Conservation (phyloP, 768 basidiomycete species). For the Goffeauzyma gilvescens region DNA sequence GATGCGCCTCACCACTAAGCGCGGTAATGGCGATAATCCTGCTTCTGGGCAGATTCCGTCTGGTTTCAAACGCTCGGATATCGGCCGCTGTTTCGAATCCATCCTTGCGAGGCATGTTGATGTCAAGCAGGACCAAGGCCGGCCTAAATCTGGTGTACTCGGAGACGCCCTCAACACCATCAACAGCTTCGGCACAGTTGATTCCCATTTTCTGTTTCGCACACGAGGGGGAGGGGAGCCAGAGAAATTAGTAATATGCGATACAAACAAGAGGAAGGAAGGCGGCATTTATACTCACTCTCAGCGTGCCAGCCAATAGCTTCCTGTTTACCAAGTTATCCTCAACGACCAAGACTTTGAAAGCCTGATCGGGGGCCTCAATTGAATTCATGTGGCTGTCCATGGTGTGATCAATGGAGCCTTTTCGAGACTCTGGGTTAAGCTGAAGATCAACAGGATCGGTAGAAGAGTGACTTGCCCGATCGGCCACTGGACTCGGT, state of each 20-base stretch:
- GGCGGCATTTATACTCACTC: too few relatives aligned
- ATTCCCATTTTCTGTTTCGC: slow-evolving; percentile 2
- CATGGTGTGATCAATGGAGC: background rate
- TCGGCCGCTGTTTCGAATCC: slow-evolving; percentile 25
- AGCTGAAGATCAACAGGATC: background rate
- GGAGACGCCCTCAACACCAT: slow-evolving; percentile 22
- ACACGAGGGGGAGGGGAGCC: background rate
- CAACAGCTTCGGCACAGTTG: slow-evolving; percentile 21
- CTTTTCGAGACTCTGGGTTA: background rate
- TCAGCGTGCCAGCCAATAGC: slow-evolving; percentile 1
- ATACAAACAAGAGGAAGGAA: too few relatives aligned
- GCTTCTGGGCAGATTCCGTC: slow-evolving; percentile 1
- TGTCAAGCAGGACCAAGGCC: slow-evolving; percentile 23
- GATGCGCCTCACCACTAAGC: slow-evolving; percentile 16
- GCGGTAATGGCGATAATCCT: slow-evolving; percentile 28
- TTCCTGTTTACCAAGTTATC: slow-evolving; percentile 20
- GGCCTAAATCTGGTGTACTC: slow-evolving; percentile 18
- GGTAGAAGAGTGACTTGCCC: background rate
- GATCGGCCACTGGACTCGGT: background rate
- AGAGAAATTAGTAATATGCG: too few relatives aligned
- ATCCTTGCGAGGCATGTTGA: slow-evolving; percentile 30
- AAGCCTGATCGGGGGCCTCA: background rate
- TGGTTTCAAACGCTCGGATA: slow-evolving; percentile 20
- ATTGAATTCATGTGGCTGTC: background rate
- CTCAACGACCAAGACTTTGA: slow-evolving; percentile 27